phyloP scores from a whole-genome alignment of 805 yeast species.

The Candida broadrunensis region DNA sequence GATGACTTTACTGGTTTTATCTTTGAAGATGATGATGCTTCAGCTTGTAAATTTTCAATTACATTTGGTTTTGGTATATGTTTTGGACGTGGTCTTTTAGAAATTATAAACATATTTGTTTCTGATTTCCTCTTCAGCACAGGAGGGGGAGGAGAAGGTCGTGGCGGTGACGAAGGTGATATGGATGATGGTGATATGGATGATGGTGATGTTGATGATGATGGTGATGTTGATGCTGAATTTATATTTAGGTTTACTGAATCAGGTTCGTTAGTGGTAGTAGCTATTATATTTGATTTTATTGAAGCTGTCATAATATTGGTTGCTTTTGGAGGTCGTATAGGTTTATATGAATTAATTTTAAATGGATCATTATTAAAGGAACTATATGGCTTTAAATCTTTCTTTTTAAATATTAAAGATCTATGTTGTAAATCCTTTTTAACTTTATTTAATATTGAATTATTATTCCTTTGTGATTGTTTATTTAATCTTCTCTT shows the following conservation, averaged over 20 bases:
- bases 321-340: neutral
- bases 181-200: too few species aligned
- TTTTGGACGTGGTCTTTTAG: conserved; percentile 5
- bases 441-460: conserved; percentile 34
- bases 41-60: too few species aligned
- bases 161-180: too few species aligned
- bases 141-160: conserved; percentile 3
- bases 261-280: neutral
- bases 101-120: conserved; percentile 15
- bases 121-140: conserved; percentile 9
- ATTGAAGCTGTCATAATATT: too few species aligned
- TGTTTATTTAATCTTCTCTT: conserved; percentile 10
- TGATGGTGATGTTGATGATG: neutral
- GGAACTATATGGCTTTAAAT: conserved; percentile 17
- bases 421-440: conserved; percentile 33
- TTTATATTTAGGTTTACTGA: too few species aligned
- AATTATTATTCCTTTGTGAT: conserved; percentile 3
- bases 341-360: neutral
- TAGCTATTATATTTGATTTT: too few species aligned
- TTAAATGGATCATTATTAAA: conserved; percentile 22
- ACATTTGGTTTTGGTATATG: too few species aligned
- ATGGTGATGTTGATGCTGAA: too few species aligned
- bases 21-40: conserved; percentile 9
- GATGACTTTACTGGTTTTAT: conserved; percentile 27
- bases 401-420: conserved; percentile 24